Evolutionary conservation across 106 monocot species (phyloP), one percentile per base, ranked within the genome.

Genomic region (Dactylorhiza incarnata): DNA sequence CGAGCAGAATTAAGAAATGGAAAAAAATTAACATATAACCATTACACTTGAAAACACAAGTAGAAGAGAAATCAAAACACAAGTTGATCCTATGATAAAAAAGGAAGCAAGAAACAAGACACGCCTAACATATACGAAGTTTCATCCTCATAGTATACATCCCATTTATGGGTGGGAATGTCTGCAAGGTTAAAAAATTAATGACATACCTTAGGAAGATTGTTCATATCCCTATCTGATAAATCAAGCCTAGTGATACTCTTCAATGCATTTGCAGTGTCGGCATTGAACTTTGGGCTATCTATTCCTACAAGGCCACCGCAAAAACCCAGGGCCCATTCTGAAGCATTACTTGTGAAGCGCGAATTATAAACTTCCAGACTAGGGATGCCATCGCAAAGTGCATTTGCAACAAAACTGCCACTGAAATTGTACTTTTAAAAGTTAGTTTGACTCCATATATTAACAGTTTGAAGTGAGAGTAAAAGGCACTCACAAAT

Each of bases 281-380:
- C 73, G 4, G 75, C 13, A 17, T 47, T 50, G 61, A 65, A 59
- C 13, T 55, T 74, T 74, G 93, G 89, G 80, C 85, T 93, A 11
- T 94, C 91, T 77, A 76, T 24, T 50, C 82, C 86, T 75, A 91
- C 70, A 73, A 91, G 58, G 61, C 83, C 91, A 58, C 89, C 89
- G 82, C 93, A 91, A 80, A 94, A 99, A 26, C 85, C 91, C 81
- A 99, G 85, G 29, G 94, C 91, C 97, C 97, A 99, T 44, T 83
- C 75, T 67, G 83, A 84, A 80, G 80, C 87, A 63, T 86, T 86
- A 45, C 26, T 52, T 24, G 93, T 94, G 78, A 91, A 94, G 59
- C 68, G 49, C 66, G 97, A 94, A 78, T 94, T 97, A 68, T 82
- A 97, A 67, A 97, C 88, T 81, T 97, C 97, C 77, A 94, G 72